phyloP scores from a whole-genome alignment of 768 basidiomycete species.

The Phanerochaete sordida region DNA sequence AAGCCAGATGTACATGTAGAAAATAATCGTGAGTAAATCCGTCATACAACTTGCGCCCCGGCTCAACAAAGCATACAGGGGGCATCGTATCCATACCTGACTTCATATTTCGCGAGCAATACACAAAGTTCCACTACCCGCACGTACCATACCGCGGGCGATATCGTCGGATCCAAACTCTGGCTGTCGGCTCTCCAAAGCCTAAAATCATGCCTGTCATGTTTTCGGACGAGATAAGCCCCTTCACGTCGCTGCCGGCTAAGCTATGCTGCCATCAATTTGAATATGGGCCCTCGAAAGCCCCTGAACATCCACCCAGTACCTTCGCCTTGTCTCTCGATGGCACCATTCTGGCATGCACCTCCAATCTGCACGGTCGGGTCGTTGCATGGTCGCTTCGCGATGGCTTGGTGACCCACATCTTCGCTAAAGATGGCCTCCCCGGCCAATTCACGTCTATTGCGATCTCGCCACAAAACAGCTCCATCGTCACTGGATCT shows the following conservation, averaged over 20 bases:
- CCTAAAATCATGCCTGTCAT: too few relatives aligned
- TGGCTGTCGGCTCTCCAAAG: too few relatives aligned
- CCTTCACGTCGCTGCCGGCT: background rate
- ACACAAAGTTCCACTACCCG: too few relatives aligned
- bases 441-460: constrained; percentile 12
- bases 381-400: constrained; percentile 24
- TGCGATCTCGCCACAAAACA: constrained; percentile 24
- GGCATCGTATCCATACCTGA: background rate
- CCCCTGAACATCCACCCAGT: background rate
- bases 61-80: background rate
- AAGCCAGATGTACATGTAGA: background rate
- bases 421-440: constrained; percentile 7
- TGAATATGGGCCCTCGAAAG: background rate
- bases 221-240: background rate
- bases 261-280: background rate
- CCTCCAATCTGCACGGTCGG: constrained; percentile 22
- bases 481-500: constrained; percentile 19
- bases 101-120: background rate
- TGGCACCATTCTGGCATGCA: constrained; percentile 22
- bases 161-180: too few relatives aligned
- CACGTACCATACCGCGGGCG: too few relatives aligned
- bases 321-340: constrained; percentile 14
- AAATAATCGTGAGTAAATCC: background rate
- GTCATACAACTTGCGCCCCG: background rate
- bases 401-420: constrained; percentile 6